Base-by-base conservation (phyloP, 257 asterid genomes). In the Sherardia arvensis region DNA sequence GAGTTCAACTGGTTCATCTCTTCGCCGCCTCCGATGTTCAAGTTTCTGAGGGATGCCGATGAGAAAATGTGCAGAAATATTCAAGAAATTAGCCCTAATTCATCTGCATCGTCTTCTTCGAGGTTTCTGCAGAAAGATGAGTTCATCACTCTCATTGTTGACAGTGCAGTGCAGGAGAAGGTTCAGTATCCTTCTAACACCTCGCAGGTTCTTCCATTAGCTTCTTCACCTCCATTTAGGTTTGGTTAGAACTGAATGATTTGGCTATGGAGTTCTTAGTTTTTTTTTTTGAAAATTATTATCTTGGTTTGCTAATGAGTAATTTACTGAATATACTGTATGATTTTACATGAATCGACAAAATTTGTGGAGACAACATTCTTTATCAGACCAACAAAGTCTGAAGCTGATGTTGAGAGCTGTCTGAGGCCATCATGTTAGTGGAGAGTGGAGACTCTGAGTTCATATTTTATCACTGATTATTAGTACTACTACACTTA, bases 21-120 rank as follows among this genome's bases (percentile, higher is more conserved):
- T 62, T 75, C 85, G 22, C 77, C 85, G n/a, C 73, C 83, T 48
- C 81, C 85, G 20, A 74, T 69, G 63, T 80, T 80, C 56, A 62
- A 77, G 66, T 75, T 77, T 65, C 57, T 72, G 66, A 75, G 59
- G 55, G 74, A 74, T 49, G 83, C 79, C 3, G 83, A 77, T 56
- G 67, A 69, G 2, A 80, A 74, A 57, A 74, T 66, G 30, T 48
- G 63, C 21, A 70, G 69, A 56, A 72, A 74, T 23, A 57, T 11
- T 47, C 58, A 12, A 3, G 32, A 47, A 27, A 18, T 22, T 51
- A 30, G 11, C 32, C 48, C 12, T 8, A 43, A 22, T 34, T 30
- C 49, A 3, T 15, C 51, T 15, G 15, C 47, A 14, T 43, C 51
- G 17, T 72, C 72, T 51, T 63, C 54, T 61, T 68, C 81, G 59